Base-by-base conservation (phyloP, 805 yeast species). In the Candida nonsorbophila region DNA sequence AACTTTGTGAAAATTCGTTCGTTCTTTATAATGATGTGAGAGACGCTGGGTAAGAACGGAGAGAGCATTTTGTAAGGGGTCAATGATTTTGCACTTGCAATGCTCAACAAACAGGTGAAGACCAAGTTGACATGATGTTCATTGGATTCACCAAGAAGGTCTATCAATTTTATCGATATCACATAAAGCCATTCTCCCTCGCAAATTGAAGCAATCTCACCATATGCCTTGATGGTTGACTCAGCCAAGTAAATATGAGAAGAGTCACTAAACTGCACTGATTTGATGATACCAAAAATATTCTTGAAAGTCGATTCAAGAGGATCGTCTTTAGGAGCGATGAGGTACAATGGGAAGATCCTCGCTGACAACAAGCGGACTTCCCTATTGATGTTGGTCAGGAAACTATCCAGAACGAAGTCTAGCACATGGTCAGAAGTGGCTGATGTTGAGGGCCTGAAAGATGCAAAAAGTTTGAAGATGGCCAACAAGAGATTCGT, bases 51-150 rank as follows among this genome's bases (percentile, higher is more conserved):
- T 44, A 92, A 68, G 37, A 75, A 84, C 0, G 95, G 95, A 6
- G 84, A 75, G 13, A 86, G 59, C 9, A 90, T 55, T 48, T 82
- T 84, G 74, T 90, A 87, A 0, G 94, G 79, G 0, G 95, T 74
- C 20, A 72, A 57, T 1, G 63, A 54, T 40, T 74, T 72, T 1
- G 74, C 61, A 11, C 57, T 44, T 0, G 96, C 80, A 8, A 83
- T 67, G 19, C 67, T 56, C 14, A 73, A 57, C 4, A 90, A 56
- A 32, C 76, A 74, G 45, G 78, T 79, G 38, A 77, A 76, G 0
- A 86, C 86, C 41, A 83, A 60, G 41, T 84, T 75, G 1, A 78
- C 72, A 37, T 76, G 77, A 42, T 79, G 81, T 29, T 74, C 75
- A 48, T 79, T 79, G 3, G 62, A 45, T 11, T 81, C 82, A 4